These are phyloP conservation scores for Eutrema yunnanense DNA, from an alignment of 345 rosid species.

Conservation along the genomic window DNA sequence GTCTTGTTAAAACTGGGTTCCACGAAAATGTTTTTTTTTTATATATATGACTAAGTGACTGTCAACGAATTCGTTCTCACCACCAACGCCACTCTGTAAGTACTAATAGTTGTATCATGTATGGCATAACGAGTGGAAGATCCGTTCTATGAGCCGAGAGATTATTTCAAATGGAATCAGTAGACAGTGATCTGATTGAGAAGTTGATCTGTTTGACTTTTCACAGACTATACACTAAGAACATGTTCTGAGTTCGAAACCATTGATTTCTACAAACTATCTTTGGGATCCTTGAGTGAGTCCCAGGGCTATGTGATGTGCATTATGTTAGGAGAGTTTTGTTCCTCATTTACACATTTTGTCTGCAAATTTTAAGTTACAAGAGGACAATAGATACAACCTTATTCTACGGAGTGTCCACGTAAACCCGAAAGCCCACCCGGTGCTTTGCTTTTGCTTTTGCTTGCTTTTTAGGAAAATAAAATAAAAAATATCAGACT, in stretches of 20 bases:
- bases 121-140: neutral
- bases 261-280: too few species aligned
- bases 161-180: neutral
- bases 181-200: neutral
- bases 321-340: too few species aligned
- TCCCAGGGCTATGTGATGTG: neutral
- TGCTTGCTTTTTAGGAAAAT: neutral
- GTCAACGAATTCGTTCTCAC: neutral
- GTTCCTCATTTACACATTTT: neutral
- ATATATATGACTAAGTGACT: neutral
- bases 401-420: conserved; percentile 9
- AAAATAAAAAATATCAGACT: conserved; percentile 1
- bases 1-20: conserved; percentile 19
- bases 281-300: too few species aligned
- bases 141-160: neutral
- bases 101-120: neutral
- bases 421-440: conserved; percentile 26
- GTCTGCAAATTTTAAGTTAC: neutral
- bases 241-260: neutral
- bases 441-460: conserved; percentile 26
- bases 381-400: neutral
- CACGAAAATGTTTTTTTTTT: neutral
- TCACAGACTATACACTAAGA: neutral
- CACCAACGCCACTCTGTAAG: neutral
- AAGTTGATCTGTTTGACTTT: neutral